Evolutionary conservation across 2,329 filamentous ascomycete genomes (phyloP), one percentile per base, ranked within the genome.

Genomic region (Stemphylium lycopersici): DNA sequence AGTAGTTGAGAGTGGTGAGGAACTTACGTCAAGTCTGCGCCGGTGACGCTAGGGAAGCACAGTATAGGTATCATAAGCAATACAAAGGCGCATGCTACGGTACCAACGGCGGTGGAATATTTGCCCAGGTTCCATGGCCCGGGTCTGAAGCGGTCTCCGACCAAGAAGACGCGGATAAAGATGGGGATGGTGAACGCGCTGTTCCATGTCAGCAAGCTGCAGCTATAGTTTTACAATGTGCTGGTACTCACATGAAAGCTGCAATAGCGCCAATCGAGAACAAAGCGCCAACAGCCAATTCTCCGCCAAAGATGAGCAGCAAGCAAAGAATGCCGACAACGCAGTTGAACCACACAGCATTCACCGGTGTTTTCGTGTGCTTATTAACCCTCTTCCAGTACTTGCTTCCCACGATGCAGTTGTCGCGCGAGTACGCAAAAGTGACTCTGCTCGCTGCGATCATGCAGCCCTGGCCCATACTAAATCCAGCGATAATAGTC

Each of bases 391-490:
- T 68, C 64, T 84, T 85, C 78, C 86, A 87, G 64, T 81, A 79
- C 0, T 73, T 74, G 4, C 83, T 86, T 5, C 84, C 66, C 0
- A 87, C 87, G 67, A 90, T 88, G 68, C 86, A 88, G 63, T 85
- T 87, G 65, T 90, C 88, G 31, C 88, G 85, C 15, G 88, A 87
- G 72, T 90, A 90, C 13, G 87, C 88, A 65, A 88, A 91, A 1
- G 87, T 88, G 39, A 90, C 87, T 42, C 88, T 82, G 18, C 84
- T 87, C 5, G 83, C 83, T 6, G 83, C 81, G 33, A 90, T 83
- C 85, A 89, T 90, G 69, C 87, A 89, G 1, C 87, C 88, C 70
- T 90, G 87, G 5, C 88, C 88, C 85, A 90, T 90, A 36, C 82
- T 84, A 67, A 90, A 90, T 2, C 86, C 84, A 53, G 86, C 87